These are phyloP conservation scores for Schizosaccharomyces cryophilus DNA, from an alignment of 805 yeast species.

Conservation along the genomic window DNA sequence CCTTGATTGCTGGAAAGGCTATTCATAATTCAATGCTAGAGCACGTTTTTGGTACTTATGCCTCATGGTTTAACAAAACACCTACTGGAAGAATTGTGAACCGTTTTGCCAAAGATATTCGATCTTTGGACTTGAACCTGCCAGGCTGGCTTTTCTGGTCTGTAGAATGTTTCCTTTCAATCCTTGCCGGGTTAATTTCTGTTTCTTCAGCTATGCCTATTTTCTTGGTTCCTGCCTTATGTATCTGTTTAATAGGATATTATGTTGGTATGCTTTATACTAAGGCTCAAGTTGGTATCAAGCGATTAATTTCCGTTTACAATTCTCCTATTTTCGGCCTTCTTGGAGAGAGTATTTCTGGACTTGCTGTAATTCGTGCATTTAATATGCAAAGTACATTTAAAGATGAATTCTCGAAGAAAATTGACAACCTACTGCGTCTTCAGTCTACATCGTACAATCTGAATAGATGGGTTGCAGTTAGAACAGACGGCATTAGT, in stretches of 20 bases:
- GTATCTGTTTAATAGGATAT: background rate
- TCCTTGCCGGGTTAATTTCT: slow-evolving; percentile 5
- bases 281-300: slow-evolving; percentile 30
- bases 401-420: slow-evolving; percentile 47
- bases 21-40: slow-evolving; percentile 13
- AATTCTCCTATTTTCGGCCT: slow-evolving; percentile 91
- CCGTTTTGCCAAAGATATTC: slow-evolving; percentile 72
- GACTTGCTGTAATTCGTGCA: slow-evolving; percentile 82
- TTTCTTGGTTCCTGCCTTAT: background rate
- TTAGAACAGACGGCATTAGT: slow-evolving; percentile 63
- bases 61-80: slow-evolving; percentile 61
- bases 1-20: background rate
- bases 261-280: background rate
- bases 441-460: slow-evolving; percentile 90
- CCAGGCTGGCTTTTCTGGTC: background rate
- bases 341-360: slow-evolving; percentile 71
- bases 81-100: slow-evolving; percentile 74
- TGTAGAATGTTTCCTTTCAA: background rate
- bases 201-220: slow-evolving; percentile 1
- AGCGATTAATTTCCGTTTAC: slow-evolving; percentile 63
- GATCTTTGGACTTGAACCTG: slow-evolving; percentile 37
- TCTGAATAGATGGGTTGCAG: slow-evolving; percentile 74
- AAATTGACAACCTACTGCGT: slow-evolving; percentile 58
- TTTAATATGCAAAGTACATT: slow-evolving; percentile 76
- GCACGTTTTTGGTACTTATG: slow-evolving; percentile 47